phyloP scores from a whole-genome alignment of 257 asterid genomes.

The Solanum sparsipilum region DNA sequence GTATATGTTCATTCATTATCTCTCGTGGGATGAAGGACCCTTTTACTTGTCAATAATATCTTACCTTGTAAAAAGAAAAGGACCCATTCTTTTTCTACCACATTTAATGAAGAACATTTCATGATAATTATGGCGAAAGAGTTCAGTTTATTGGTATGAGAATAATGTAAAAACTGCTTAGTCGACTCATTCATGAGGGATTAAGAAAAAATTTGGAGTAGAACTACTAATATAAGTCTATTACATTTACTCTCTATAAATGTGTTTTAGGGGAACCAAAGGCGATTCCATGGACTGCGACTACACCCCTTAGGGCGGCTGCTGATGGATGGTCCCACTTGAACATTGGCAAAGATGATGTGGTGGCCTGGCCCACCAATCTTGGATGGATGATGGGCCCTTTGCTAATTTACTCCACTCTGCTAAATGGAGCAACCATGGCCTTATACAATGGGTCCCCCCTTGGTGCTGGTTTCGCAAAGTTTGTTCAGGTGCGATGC shows the following conservation, averaged over 20 bases:
- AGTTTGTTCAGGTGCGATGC: slow-evolving; percentile 72
- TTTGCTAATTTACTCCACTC: slow-evolving; percentile 75
- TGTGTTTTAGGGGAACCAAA: slow-evolving; percentile 82
- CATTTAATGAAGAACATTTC: neutral
- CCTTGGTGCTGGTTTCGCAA: slow-evolving; percentile 84
- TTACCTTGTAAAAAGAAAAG: neutral
- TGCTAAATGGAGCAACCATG: slow-evolving; percentile 82
- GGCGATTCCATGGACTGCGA: slow-evolving; percentile 92
- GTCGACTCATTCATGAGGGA: neutral
- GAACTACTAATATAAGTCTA: neutral
- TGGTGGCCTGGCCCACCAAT: slow-evolving; percentile 95
- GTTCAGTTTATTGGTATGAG: neutral
- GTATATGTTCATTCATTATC: neutral
- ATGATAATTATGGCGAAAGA: neutral
- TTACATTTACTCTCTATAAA: neutral
- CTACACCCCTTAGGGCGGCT: slow-evolving; percentile 90
- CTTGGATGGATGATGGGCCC: slow-evolving; percentile 99
- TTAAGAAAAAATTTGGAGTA: neutral
- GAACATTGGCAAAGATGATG: slow-evolving; percentile 77
- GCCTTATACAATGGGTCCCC: slow-evolving; percentile 94
- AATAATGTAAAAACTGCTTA: neutral
- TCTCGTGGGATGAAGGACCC: neutral
- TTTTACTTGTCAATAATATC: neutral
- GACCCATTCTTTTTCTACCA: neutral
- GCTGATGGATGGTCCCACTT: slow-evolving; percentile 98